Percentiles rank a stretch among this genome's conserved stretches.
These are phyloP conservation scores for Patellifolia procumbens DNA, from an alignment of 179 eudicot genomes.

Conservation along the genomic window DNA sequence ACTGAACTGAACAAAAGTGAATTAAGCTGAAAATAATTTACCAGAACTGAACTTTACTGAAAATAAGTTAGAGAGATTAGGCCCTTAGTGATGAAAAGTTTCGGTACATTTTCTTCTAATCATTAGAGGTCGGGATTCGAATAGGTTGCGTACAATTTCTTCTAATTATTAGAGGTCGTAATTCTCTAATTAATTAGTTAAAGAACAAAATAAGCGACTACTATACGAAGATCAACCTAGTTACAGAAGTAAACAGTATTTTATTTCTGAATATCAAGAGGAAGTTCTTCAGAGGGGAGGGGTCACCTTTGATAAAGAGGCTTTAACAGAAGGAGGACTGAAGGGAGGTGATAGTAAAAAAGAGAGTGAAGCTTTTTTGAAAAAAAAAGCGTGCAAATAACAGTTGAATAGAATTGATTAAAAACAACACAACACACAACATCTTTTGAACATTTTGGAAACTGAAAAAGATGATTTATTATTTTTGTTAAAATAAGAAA, in stretches of 20 bases:
- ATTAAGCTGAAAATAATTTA: no score
- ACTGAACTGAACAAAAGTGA: neutral
- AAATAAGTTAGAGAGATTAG: no score
- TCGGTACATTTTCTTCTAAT: no score
- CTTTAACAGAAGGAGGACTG: constrained; percentile 41
- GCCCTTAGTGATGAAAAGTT: no score
- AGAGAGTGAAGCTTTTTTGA: constrained; percentile 32
- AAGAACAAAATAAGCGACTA: no score
- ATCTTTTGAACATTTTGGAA: constrained; percentile 37
- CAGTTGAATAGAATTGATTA: constrained; percentile 30
- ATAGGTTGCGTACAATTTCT: neutral
- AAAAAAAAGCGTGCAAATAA: constrained; percentile 46
- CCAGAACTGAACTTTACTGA: no score
- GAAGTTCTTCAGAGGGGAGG: neutral
- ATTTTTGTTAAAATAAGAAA: neutral
- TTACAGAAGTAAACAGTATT: constrained; percentile 20
- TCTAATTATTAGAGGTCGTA: no score
- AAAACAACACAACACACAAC: constrained; percentile 47
- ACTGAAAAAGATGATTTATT: constrained; percentile 11
- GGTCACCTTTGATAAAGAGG: constrained; percentile 52
- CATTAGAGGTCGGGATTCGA: no score
- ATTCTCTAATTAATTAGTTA: no score
- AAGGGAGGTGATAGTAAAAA: constrained; percentile 20
- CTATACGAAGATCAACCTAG: no score
- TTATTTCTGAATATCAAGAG: constrained; percentile 16